Evolutionary conservation across 192 early-diverging fungal species (phyloP).

Genomic region (Backusella parvicylindrica): DNA sequence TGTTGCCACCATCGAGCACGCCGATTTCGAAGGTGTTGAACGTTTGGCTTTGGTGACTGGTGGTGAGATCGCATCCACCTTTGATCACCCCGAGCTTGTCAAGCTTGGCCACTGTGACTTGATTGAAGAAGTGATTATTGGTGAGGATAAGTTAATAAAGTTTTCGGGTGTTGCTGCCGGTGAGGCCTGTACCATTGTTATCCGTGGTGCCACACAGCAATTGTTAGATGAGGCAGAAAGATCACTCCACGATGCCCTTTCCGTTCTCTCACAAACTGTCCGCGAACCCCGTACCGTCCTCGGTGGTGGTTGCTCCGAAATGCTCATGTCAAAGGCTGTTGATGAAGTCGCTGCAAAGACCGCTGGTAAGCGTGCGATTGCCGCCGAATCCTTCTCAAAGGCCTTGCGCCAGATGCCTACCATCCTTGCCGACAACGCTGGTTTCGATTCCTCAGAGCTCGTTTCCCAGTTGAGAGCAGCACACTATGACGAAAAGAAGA

Average conservation of each 20-base stretch:
- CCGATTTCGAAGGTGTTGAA: conserved; percentile 98
- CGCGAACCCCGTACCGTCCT: conserved; percentile 90
- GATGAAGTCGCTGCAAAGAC: conserved; percentile 90
- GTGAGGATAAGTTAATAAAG: conserved; percentile 97
- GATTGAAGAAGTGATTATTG: conserved; percentile 99
- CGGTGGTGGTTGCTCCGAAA: conserved; percentile 96
- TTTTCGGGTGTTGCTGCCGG: conserved; percentile 94
- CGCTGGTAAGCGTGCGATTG: conserved; percentile 93
- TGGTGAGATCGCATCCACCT: conserved; percentile 97
- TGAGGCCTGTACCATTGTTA: conserved; percentile 96
- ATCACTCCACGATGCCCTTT: conserved; percentile 94
- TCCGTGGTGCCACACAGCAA: conserved; percentile 93
- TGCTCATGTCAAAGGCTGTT: conserved; percentile 96
- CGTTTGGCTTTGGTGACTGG: conserved; percentile 95
- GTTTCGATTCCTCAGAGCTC: conserved; percentile 92
- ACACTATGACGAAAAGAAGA: conserved; percentile 81
- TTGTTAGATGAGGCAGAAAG: conserved; percentile 97
- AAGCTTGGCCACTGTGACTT: conserved; percentile 92
- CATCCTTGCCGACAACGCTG: conserved; percentile 96
- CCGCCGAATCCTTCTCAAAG: conserved; percentile 91
- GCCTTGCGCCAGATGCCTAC: conserved; percentile 96
- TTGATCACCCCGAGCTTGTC: conserved; percentile 96
- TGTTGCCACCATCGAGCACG: conserved; percentile 97
- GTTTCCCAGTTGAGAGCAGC: conserved; percentile 91
- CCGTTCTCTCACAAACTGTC: conserved; percentile 93